Evolutionary conservation across 352 stramenopile genomes (phyloP).

Genomic region (Paralagenidium karlingii): DNA sequence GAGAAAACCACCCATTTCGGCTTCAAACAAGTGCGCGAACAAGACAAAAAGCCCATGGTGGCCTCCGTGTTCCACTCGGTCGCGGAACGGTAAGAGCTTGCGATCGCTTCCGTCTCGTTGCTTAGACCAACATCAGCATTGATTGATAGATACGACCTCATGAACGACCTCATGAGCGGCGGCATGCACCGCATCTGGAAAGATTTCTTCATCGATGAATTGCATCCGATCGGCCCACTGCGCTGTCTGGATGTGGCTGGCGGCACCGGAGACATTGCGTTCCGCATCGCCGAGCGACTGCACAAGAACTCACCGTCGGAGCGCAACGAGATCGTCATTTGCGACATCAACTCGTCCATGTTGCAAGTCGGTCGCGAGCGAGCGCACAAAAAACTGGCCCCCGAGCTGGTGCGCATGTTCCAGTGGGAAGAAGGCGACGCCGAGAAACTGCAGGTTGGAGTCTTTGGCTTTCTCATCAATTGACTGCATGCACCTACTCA

Average conservation of each 20-base stretch:
- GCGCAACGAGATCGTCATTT: constrained; percentile 88
- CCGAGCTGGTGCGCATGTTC: constrained; percentile 44
- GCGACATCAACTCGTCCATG: constrained; percentile 99
- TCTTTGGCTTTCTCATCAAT: background rate
- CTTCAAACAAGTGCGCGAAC: constrained; percentile 82
- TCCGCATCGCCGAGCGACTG: constrained; percentile 88
- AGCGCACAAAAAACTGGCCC: constrained; percentile 55
- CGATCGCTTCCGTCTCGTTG: background rate
- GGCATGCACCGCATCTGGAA: constrained; percentile 96
- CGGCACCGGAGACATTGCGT: constrained; percentile 97
- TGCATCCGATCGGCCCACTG: constrained; percentile 63
- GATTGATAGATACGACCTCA: constrained; percentile 88
- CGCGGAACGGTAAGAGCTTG: constrained; percentile 84
- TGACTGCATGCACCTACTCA: background rate
- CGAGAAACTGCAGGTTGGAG: constrained; percentile 87
- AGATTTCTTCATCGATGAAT: constrained; percentile 89
- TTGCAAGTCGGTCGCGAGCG: constrained; percentile 90
- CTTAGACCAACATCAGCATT: background rate
- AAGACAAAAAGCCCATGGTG: constrained; percentile 93
- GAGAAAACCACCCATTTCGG: constrained; percentile 73
- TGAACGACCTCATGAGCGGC: constrained; percentile 99
- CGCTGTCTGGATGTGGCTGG: constrained; percentile 94
- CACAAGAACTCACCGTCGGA: constrained; percentile 4
- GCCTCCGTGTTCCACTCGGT: constrained; percentile 96
- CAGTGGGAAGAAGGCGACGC: constrained; percentile 93